Evolutionary conservation across 257 asterid genomes (phyloP), one percentile per base, ranked within the genome.

Genomic region (Primulina huaijiensis): DNA sequence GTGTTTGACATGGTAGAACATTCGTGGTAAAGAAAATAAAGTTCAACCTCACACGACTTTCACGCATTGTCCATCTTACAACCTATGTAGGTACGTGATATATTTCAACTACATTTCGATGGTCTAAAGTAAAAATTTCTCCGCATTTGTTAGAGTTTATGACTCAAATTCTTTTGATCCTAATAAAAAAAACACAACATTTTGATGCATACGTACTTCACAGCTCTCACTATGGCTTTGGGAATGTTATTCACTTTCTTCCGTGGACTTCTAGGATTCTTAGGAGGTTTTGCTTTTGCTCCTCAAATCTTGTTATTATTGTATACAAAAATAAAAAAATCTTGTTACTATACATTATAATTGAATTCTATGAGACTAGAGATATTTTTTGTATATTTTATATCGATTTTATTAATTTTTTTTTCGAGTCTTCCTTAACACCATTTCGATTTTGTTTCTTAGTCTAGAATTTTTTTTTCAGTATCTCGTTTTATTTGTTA

Each of bases 241-340:
- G 90, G 35, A 23, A 72, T 83, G 19, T 63, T 87, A 31, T 78
- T 85, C 66, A 88, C 90, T 27, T 85, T 85, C 84, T 85, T 85
- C 43, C 84, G 80, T 23, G 85, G 80, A 11, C 70, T 85, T 0
- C 82, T 83, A 2, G 74, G 86, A 34, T 85, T 85, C 69, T 79
- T 85, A 0, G 88, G 90, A 62, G 90, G 90, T 14, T 77, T 85
- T 77, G 90, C 86, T 17, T 83, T 83, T 61, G 85, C 88, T 31
- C 88, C 33, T 67, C 50, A 34, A 12, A 23, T 8, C 8, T 27
- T 29, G 11, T 16, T 12, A 19, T 6, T 35, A 6, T 35, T 35
- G 2, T 35, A 10, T 35, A 3, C 4, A 33, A 35, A 35, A 35
- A 8, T 8, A 35, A 35, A 35, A 2, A 27, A 1, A 33, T 6